Conservation (phyloP, 768 basidiomycete species). For the Kockovaella imperatae region DNA sequence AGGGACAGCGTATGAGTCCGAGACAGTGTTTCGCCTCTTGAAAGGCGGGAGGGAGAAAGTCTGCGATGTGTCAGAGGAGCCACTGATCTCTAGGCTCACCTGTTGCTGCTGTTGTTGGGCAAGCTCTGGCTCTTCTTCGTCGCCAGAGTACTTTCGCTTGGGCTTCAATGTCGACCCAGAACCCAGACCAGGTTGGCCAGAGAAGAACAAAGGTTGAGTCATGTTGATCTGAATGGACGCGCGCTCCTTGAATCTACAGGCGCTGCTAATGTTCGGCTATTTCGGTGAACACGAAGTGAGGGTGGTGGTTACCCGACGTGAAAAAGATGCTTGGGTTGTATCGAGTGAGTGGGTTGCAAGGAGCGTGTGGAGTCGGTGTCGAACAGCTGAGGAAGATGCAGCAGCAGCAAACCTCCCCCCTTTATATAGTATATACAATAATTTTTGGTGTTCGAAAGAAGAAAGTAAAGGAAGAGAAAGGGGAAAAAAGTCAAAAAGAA, state of each 20-base stretch:
- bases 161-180: slow-evolving; percentile 22
- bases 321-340: too few relatives aligned
- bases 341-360: too few relatives aligned
- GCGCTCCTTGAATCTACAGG: background rate
- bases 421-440: too few relatives aligned
- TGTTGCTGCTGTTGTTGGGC: background rate
- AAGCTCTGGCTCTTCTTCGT: slow-evolving; percentile 14
- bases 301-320: too few relatives aligned
- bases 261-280: too few relatives aligned
- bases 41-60: slow-evolving; percentile 7
- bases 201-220: slow-evolving; percentile 14
- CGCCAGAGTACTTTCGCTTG: slow-evolving; percentile 26
- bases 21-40: slow-evolving; percentile 14
- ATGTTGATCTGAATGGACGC: slow-evolving; percentile 1
- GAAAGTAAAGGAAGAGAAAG: too few relatives aligned
- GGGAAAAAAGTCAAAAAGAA: too few relatives aligned
- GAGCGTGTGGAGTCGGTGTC: too few relatives aligned
- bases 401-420: too few relatives aligned
- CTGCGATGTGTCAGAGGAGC: background rate
- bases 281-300: too few relatives aligned
- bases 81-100: background rate
- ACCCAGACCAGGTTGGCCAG: slow-evolving; percentile 6
- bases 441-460: too few relatives aligned
- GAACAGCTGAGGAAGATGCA: too few relatives aligned
- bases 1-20: slow-evolving; percentile 10